Evolutionary conservation across 1,284 basidiomycete genomes (phyloP), one percentile per base, ranked within the genome.

Genomic region (Taiwanofungus camphoratus): DNA sequence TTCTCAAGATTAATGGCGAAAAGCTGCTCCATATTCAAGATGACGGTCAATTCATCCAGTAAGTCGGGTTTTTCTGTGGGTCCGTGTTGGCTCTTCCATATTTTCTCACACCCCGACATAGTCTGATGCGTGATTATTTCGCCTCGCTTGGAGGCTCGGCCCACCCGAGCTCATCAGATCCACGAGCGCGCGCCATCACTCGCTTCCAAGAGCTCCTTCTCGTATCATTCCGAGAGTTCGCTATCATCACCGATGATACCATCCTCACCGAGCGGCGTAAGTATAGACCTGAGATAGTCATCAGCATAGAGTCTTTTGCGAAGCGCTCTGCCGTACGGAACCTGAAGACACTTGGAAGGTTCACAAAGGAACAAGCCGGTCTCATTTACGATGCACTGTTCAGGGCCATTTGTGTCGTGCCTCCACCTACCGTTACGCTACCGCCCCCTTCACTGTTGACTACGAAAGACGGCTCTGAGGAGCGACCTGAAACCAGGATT

Each of bases 1-100:
- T 99, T 39, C 77, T 99, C 44, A 99, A 99, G 68, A 96, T 99
- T 65, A 99, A 99, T 53, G 94, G 94, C 2, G 92, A 96, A 52
- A 85, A 89, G 44, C 70, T 99, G 7, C 71, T 99, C n/a, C 79
- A 93, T 59, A 85, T 97, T 18, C 93, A 95, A 54, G 96, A 99
- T 62, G 96, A 99, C 55, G 96, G 96, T 8, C 89, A 87, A 41
- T 98, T 99, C 67, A 87, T 99, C 65, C 92, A 87, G 90, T 92
- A 60, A 39, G 45, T 38, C 11, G 5, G 44, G 44, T 74, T 57
- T 5, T 20, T n/a, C n/a, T n/a, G n/a, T n/a, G n/a, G n/a, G n/a
- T n/a, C 26, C 38, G 23, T 6, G 31, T 30, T n/a, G 24, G 19
- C 12, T n/a, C 18, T 20, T 26, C 18, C 3, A 6, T 4, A 41